These are phyloP conservation scores for Nakaseomyces nivariensis DNA, from an alignment of 1,139 yeast genomes.

Conservation along the genomic window DNA sequence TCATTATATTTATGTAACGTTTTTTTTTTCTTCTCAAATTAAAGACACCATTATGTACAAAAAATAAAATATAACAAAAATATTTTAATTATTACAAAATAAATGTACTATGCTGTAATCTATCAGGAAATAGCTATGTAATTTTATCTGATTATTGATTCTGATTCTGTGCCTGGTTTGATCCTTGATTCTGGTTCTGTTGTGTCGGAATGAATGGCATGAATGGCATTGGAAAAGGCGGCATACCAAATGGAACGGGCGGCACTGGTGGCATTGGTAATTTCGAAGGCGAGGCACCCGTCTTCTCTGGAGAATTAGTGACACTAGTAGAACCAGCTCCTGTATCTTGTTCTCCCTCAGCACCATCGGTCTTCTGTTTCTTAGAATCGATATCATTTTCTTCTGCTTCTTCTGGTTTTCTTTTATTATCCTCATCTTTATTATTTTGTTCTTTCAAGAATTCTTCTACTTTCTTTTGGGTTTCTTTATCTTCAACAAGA, in stretches of 20 bases:
- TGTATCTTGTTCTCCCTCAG: not conserved
- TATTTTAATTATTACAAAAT: too few relatives aligned
- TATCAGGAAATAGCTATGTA: too few relatives aligned
- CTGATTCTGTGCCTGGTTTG: not conserved
- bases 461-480: constrained; percentile 43
- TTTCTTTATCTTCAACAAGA: constrained; percentile 49
- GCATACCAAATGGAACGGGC: constrained; percentile 18
- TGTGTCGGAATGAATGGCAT: constrained; percentile 9
- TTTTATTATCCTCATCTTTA: not conserved
- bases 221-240: constrained; percentile 23
- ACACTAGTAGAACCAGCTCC: not conserved
- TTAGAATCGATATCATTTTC: constrained; percentile 1
- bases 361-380: constrained; percentile 5
- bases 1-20: too few relatives aligned
- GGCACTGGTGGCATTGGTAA: constrained; percentile 14
- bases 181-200: not conserved
- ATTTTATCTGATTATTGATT: not conserved
- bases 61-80: too few relatives aligned
- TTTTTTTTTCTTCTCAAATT: too few relatives aligned
- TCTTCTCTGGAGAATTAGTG: not conserved
- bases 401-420: constrained; percentile 3
- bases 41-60: too few relatives aligned
- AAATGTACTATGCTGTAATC: too few relatives aligned
- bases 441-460: constrained; percentile 40
- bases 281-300: constrained; percentile 4